Base-by-base conservation (phyloP, 345 rosid species). In the Gossypium thurberi region DNA sequence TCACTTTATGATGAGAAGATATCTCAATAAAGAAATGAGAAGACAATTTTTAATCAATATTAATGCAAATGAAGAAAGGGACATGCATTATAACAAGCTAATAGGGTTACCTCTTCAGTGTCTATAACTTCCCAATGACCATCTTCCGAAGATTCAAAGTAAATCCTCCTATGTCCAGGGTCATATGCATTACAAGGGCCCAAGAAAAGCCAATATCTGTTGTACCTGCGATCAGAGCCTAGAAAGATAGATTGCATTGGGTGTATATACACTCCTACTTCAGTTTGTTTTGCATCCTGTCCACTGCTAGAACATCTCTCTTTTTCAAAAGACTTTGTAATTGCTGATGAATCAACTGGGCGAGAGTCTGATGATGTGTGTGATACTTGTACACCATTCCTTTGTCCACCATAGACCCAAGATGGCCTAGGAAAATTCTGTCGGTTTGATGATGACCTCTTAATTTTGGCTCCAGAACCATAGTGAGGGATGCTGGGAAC, bases 51-150 rank as follows among this genome's bases (percentile, higher is more conserved):
- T 26, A 50, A 25, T 17, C 44, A 50, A 50, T 40, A 50, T 1
- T 48, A 25, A 8, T 47, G 26, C 71, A 68, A 68, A 67, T 48
- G 6, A 47, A 26, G 11, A 15, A 21, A 50, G 15, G 44, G 23
- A 9, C 13, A 59, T 17, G 28, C 25, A 44, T 57, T 57, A 52
- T 20, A 60, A 76, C 23, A 53, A 56, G 59, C 18, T 9, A 23
- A 40, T 52, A 74, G 78, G 23, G 63, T 71, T 84, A 92, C 99
- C 94, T 92, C 96, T 85, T 81, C 85, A 18, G 89, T 81, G 81
- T 89, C 94, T 72, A 95, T 86, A 74, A 95, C 90, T 84, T 90
- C 89, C 99, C 99, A 95, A 84, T 87, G 94, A 72, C 99, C 98
- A 84, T 92, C 97, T 84, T 95, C 98, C 72, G 98, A 92, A 73